These are phyloP conservation scores for Ustilago tritici DNA, from an alignment of 1,284 basidiomycete genomes.

Conservation along the genomic window DNA sequence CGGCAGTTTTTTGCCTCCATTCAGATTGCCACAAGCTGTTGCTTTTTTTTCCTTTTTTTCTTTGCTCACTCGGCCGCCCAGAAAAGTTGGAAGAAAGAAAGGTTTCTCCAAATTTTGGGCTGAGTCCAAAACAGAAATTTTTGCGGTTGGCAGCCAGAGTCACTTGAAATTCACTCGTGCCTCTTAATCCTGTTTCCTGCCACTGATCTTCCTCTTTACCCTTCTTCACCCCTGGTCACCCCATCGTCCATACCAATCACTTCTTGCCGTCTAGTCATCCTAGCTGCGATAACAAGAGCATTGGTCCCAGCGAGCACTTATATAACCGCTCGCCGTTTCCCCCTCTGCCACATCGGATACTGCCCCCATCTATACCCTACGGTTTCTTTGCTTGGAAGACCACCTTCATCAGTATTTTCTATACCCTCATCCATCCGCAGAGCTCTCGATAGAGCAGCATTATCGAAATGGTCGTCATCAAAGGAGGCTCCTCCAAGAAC, in stretches of 20 bases:
- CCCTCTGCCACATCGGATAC: not conserved
- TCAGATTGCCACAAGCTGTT: slow-evolving; percentile 7
- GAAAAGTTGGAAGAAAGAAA: slow-evolving; percentile 7
- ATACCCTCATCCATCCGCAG: slow-evolving; percentile 26
- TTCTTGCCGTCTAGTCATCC: not conserved
- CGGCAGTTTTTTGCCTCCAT: slow-evolving; percentile 14
- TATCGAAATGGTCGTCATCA: slow-evolving; percentile 57
- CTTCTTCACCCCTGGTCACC: slow-evolving; percentile 38
- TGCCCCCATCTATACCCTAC: slow-evolving; percentile 5
- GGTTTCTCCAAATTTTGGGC: slow-evolving; percentile 17
- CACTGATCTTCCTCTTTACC: slow-evolving; percentile 1
- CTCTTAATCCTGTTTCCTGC: not conserved
- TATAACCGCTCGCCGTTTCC: not conserved
- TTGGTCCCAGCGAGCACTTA: not conserved
- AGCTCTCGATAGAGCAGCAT: not conserved
- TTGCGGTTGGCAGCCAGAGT: slow-evolving; percentile 14
- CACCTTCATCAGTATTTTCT: slow-evolving; percentile 1
- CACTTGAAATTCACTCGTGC: not conserved
- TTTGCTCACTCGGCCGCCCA: slow-evolving; percentile 15
- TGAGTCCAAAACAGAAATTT: slow-evolving; percentile 26
- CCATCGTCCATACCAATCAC: not conserved
- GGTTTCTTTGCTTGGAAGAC: not conserved
- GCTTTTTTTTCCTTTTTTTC: not conserved
- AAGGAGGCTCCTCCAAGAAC: slow-evolving; percentile 56
- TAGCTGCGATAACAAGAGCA: slow-evolving; percentile 3